A percentile compares a stretch with the other conserved stretches of the same genome.
phyloP scores from a whole-genome alignment of 2,329 filamentous ascomycete genomes.

The Penicillium palitans region DNA sequence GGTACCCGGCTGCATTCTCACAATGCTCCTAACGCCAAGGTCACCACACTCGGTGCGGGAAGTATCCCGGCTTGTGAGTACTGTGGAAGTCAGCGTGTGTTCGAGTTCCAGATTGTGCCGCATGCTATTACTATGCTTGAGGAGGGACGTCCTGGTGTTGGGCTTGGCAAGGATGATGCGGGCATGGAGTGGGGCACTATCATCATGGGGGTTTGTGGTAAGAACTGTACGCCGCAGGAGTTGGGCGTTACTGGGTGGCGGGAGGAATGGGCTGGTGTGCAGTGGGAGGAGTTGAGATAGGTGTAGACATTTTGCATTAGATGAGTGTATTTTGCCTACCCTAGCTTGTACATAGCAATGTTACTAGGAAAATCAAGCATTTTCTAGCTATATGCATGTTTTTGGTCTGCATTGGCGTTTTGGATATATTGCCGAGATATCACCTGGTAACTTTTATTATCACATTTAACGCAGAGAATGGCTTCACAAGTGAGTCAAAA shows the following conservation, averaged over 20 bases:
- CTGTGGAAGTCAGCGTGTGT: constrained; percentile 74
- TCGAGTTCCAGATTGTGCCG: constrained; percentile 90
- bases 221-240: constrained; percentile 68
- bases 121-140: constrained; percentile 89
- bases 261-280: constrained; percentile 97
- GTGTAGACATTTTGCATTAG: not conserved
- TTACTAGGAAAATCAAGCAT: not conserved
- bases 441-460: no score
- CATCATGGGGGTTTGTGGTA: constrained; percentile 78
- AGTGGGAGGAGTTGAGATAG: constrained; percentile 76
- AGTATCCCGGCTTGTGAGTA: constrained; percentile 72
- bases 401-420: not conserved
- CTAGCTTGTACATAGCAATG: not conserved
- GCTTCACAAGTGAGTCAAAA: no score
- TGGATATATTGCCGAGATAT: not conserved
- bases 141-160: constrained; percentile 61
- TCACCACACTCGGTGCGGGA: constrained; percentile 27
- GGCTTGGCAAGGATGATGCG: constrained; percentile 60
- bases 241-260: constrained; percentile 71
- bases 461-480: no score
- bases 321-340: not conserved
- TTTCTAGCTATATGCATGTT: not conserved
- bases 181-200: constrained; percentile 99
- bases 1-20: constrained; percentile 60
- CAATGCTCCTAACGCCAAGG: constrained; percentile 26